Percentiles rank a stretch among this genome's conserved stretches.
phyloP scores from a whole-genome alignment of 345 rosid genomes.

The Litchi chinensis region DNA sequence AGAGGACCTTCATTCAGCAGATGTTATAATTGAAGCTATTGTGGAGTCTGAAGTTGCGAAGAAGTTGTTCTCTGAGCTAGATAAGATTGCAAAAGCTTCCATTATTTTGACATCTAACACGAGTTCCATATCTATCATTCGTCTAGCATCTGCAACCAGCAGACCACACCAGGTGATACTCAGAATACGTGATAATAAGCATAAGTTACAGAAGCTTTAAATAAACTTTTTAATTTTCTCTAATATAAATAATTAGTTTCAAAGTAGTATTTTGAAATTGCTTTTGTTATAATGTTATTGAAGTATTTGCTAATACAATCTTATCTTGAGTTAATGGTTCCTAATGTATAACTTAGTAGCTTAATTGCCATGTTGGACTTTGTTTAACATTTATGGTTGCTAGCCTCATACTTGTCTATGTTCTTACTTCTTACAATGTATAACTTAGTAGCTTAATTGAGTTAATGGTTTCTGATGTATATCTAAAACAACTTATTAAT shows the following conservation, averaged over 20 bases:
- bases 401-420: background rate
- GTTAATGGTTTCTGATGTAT: no score
- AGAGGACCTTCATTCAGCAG: constrained; percentile 58
- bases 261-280: background rate
- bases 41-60: constrained; percentile 82
- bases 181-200: background rate
- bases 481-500: no score
- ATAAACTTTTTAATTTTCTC: background rate
- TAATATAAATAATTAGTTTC: background rate
- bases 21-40: constrained; percentile 82
- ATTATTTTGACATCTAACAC: constrained; percentile 88
- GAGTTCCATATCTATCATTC: constrained; percentile 89
- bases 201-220: background rate
- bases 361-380: background rate
- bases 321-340: background rate
- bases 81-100: constrained; percentile 59
- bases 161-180: constrained; percentile 70
- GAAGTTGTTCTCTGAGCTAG: constrained; percentile 63
- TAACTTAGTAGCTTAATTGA: no score
- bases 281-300: background rate
- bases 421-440: background rate
- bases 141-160: constrained; percentile 72
- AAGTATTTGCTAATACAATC: background rate
- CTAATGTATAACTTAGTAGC: background rate
- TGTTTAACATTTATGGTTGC: background rate